Percentiles rank a stretch among this genome's conserved stretches.
phyloP scores from a whole-genome alignment of 225 moss, liverwort and hornwort species.

The Physcomitrellopsis africana region DNA sequence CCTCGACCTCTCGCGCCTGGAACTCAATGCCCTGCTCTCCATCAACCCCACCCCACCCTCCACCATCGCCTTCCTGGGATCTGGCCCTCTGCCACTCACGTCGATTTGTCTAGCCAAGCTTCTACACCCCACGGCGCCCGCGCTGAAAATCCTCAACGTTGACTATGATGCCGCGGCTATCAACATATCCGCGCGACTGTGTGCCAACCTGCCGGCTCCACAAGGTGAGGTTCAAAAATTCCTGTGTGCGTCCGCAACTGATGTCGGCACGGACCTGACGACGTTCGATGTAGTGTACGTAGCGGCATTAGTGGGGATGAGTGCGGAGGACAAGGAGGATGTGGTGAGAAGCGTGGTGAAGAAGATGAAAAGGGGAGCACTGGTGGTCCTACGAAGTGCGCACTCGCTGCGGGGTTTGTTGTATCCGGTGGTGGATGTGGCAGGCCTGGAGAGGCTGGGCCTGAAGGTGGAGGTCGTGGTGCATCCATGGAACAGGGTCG shows the following conservation, averaged over 20 bases:
- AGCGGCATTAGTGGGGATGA: slow-evolving; percentile 35
- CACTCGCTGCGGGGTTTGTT: slow-evolving; percentile 30
- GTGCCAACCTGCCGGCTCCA: slow-evolving; percentile 14
- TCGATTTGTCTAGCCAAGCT: slow-evolving; percentile 35
- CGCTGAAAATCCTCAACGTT: slow-evolving; percentile 29
- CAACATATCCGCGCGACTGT: slow-evolving; percentile 20
- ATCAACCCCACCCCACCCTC: slow-evolving; percentile 12
- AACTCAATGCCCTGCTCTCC: slow-evolving; percentile 30
- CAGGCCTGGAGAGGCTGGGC: slow-evolving; percentile 21
- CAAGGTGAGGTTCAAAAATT: slow-evolving; percentile 26
- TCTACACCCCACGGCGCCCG: slow-evolving; percentile 22
- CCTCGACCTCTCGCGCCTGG: slow-evolving; percentile 31
- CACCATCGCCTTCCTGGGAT: slow-evolving; percentile 31
- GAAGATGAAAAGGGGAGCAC: slow-evolving; percentile 27
- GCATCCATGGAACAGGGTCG: slow-evolving; percentile 32
- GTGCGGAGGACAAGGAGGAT: slow-evolving; percentile 25
- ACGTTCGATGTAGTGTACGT: slow-evolving; percentile 35
- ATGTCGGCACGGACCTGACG: slow-evolving; percentile 12
- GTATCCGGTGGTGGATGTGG: slow-evolving; percentile 32
- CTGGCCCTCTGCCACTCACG: slow-evolving; percentile 32
- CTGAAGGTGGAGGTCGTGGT: slow-evolving; percentile 37
- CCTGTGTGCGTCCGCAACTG: slow-evolving; percentile 23
- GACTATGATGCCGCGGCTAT: slow-evolving; percentile 31
- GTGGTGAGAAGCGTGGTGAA: slow-evolving; percentile 30
- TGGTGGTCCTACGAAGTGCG: slow-evolving; percentile 31